Conservation (phyloP, 495 filamentous ascomycete genomes). For the Aspergillus conjunctus region DNA sequence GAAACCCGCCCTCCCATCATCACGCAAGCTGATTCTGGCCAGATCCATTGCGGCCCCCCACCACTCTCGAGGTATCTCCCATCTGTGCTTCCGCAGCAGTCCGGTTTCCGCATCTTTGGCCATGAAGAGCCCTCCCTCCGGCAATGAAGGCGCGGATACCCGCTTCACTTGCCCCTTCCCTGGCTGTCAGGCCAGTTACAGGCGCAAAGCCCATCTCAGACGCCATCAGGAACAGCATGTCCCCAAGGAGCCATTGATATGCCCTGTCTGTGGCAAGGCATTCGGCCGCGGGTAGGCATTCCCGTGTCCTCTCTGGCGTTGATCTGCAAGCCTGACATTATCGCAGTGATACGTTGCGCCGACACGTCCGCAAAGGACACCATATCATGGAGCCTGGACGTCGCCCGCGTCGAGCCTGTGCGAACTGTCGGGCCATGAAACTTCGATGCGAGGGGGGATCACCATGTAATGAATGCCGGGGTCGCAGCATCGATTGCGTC, state of each 20-base stretch:
- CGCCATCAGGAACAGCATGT: constrained; percentile 11
- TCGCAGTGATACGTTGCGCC: constrained; percentile 35
- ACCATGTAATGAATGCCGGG: constrained; percentile 31
- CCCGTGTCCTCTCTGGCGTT: neutral
- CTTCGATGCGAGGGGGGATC: constrained; percentile 31
- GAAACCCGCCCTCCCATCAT: too few species aligned
- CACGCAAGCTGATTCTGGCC: too few species aligned
- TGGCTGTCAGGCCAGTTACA: constrained; percentile 10
- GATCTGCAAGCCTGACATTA: neutral
- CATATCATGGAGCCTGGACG: constrained; percentile 20
- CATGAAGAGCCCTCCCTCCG: neutral
- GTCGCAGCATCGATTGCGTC: constrained; percentile 19
- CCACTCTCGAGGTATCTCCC: too few species aligned
- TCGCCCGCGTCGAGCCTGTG: constrained; percentile 26
- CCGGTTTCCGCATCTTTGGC: too few species aligned
- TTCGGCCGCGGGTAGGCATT: constrained; percentile 30
- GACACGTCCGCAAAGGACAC: constrained; percentile 28
- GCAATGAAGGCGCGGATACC: neutral
- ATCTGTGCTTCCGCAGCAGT: too few species aligned
- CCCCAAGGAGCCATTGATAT: constrained; percentile 17
- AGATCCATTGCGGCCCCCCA: too few species aligned
- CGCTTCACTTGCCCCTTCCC: constrained; percentile 9
- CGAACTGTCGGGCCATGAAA: constrained; percentile 28
- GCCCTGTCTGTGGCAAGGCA: constrained; percentile 22
- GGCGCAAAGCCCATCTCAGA: constrained; percentile 18